phyloP scores from a whole-genome alignment of 2,329 filamentous ascomycete species.

The Hymenoscyphus albidus region DNA sequence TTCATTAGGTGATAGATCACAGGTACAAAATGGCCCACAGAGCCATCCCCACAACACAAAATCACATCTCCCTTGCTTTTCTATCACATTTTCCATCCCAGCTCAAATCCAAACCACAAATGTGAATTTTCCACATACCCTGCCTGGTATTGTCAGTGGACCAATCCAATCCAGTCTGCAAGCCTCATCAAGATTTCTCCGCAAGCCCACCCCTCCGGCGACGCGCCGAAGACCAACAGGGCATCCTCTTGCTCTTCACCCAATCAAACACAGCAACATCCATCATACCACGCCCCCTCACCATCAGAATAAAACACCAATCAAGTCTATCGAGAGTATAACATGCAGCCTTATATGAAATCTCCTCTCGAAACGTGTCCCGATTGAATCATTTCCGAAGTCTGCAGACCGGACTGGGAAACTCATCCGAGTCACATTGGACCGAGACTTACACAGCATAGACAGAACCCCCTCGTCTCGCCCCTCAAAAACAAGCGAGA shows the following conservation, averaged over 20 bases:
- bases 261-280: not conserved
- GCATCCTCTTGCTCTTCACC: not conserved
- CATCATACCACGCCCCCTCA: not conserved
- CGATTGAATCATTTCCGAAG: not conserved
- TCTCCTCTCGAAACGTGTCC: not conserved
- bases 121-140: not conserved
- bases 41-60: not conserved
- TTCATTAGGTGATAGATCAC: not conserved
- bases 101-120: not conserved
- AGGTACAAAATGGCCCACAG: not conserved
- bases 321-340: not conserved
- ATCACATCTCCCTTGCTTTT: not conserved
- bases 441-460: not conserved
- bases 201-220: not conserved
- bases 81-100: not conserved
- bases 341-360: not conserved
- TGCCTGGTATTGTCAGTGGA: too few species aligned
- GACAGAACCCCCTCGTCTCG: too few species aligned
- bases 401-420: not conserved
- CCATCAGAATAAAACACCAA: not conserved
- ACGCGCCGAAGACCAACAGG: too few species aligned
- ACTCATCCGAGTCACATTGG: not conserved
- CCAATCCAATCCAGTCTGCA: not conserved
- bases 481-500: not conserved
- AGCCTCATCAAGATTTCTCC: slow-evolving; percentile 2